These are phyloP conservation scores for Colletotrichum sp. DNA, from an alignment of 2,329 filamentous ascomycete species.

Conservation along the genomic window DNA sequence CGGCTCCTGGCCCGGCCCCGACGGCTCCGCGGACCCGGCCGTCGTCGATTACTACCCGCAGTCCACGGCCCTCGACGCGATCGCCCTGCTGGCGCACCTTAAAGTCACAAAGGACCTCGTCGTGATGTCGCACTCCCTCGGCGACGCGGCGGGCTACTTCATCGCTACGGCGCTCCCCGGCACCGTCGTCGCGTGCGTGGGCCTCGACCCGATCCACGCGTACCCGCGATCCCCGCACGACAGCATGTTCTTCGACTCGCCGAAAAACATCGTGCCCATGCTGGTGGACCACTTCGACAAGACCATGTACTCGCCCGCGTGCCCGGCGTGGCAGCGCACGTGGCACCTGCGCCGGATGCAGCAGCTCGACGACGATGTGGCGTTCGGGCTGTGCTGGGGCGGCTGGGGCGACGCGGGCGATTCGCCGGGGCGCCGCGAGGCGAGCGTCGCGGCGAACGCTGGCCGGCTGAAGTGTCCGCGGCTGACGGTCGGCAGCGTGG, in stretches of 20 bases:
- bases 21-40: neutral
- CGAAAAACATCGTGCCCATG: neutral
- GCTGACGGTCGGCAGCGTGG: neutral
- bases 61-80: constrained; percentile 2
- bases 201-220: neutral
- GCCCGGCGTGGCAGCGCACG: constrained; percentile 4
- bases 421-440: neutral
- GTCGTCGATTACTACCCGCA: constrained; percentile 12
- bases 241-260: neutral
- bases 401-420: constrained; percentile 3
- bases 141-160: neutral
- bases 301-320: neutral
- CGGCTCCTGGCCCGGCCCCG: constrained; percentile 1
- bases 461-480: constrained; percentile 4
- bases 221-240: neutral
- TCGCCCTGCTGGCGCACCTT: neutral
- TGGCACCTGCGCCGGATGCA: constrained; percentile 8
- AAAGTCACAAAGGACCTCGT: neutral
- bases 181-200: neutral
- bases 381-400: constrained; percentile 2
- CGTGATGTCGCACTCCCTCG: constrained; percentile 1
- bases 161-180: neutral
- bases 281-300: neutral
- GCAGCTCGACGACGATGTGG: constrained; percentile 2
- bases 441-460: neutral